Conservation (phyloP, 805 yeast genomes). For the Gaillardinia entomophila region DNA sequence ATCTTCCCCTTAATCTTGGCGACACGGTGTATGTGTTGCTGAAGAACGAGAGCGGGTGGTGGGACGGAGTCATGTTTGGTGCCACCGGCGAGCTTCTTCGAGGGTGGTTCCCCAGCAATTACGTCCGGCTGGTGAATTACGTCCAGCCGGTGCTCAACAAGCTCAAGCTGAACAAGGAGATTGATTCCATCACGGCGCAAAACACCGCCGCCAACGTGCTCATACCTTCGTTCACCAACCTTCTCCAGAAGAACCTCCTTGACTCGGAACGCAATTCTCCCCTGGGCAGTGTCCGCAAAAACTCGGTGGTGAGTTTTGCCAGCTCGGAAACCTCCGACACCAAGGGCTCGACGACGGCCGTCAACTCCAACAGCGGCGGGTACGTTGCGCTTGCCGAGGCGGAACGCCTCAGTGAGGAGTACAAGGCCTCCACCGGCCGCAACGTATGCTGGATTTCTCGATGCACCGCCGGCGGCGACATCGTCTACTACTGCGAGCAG, state of each 20-base stretch:
- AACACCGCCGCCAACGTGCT: constrained; percentile 42
- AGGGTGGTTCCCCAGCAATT: constrained; percentile 84
- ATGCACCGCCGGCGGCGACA: constrained; percentile 47
- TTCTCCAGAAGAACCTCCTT: constrained; percentile 28
- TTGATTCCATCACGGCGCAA: constrained; percentile 40
- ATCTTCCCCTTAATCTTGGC: constrained; percentile 52
- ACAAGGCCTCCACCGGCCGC: constrained; percentile 11
- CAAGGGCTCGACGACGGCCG: constrained; percentile 4
- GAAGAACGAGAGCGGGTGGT: constrained; percentile 69
- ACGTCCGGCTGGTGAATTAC: constrained; percentile 44
- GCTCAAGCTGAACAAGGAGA: constrained; percentile 32
- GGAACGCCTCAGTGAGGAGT: constrained; percentile 18
- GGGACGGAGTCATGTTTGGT: constrained; percentile 64
- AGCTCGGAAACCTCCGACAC: constrained; percentile 33
- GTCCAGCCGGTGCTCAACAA: constrained; percentile 35
- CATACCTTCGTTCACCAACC: constrained; percentile 34
- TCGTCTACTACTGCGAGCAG: constrained; percentile 56
- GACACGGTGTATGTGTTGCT: constrained; percentile 67
- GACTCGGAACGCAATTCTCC: constrained; percentile 29
- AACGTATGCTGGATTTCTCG: constrained; percentile 55
- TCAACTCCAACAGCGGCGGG: not conserved
- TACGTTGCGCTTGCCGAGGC: constrained; percentile 16
- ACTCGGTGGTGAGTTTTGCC: constrained; percentile 46
- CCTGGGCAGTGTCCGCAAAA: constrained; percentile 35
- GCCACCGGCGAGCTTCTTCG: constrained; percentile 40